Evolutionary conservation across 2,329 filamentous ascomycete genomes (phyloP), one percentile per base, ranked within the genome.

Genomic region (Calycina marina): DNA sequence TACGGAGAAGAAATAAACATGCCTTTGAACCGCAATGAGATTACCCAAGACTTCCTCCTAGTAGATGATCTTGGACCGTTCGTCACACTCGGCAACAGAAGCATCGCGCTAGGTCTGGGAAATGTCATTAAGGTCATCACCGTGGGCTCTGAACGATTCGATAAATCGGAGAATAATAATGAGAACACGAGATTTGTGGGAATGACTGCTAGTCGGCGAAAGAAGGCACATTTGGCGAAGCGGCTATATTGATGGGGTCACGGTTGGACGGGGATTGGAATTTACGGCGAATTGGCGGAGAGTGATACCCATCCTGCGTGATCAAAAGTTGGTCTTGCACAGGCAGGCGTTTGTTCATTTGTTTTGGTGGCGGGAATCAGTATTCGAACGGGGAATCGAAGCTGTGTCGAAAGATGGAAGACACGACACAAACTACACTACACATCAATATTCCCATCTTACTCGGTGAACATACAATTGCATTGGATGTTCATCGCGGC

Each of bases 121-220:
- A 80, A 84, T 42, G 62, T 71, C 1, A 63, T 85, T 46, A 85
- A 84, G 54, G 58, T 85, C 31, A 65, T 85, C 35, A 71, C 69
- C 2, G 59, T 77, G 4, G 77, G 76, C 4, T 65, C 70, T 40
- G 76, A 79, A 47, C 60, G 68, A 18, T 79, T 77, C 44, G 70
- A 75, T 31, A 40, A 17, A 8, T 22, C 20, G 20, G 20, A 22
- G 8, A 22, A n/a, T n/a, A 22, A 8, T n/a, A 22, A 9, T 22
- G 20, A 22, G 8, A n/a, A 22, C 20, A 22, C 20, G 2, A 9
- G 8, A 8, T 22, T 22, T 22, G 20, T 22, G 8, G 20, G 20
- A 22, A 22, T 22, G 20, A 31, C 28, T 31, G 27, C 32, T n/a
- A 22, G 8, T n/a, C 8, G 20, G 20, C 20, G 20, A 8, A 22